Evolutionary conservation across 495 filamentous ascomycete genomes (phyloP), one percentile per base, ranked within the genome.

Genomic region (Penicillium verhagenii): DNA sequence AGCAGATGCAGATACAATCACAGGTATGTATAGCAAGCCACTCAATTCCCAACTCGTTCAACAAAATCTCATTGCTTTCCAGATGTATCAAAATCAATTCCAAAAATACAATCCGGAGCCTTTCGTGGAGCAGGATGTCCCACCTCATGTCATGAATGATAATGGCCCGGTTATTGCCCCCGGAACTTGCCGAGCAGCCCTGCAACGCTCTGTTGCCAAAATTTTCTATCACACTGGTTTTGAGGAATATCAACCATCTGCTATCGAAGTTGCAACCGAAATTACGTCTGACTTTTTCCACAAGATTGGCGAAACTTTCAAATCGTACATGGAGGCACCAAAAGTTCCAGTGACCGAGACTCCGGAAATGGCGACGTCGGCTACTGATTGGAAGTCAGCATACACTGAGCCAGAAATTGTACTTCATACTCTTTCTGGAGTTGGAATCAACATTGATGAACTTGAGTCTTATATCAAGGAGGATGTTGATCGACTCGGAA

Each of bases 71-170:
- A 59, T 29, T 39, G 29, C 53, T 38, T 33, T 50, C 46, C 61
- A 96, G 91, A 91, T 96, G 77, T 98, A 97, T 67, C 86, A 91
- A 63, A 97, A 97, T 63, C 94, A 99, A 67, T 97, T 99, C 59
- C 91, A 92, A 58, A 97, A 97, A 72, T 96, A 97, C 65, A 86
- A 97, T 39, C 91, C 92, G 2, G 89, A 93, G 67, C 90, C 92
- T 6, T 96, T 99, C 56, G 73, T 84, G 4, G 94, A 99, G 67
- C 79, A 80, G 37, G 94, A 99, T 63, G 81, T 90, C 31, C 85
- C 91, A 46, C 81, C 92, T 25, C 86, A 92, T 59, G 92, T 96
- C 25, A 80, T 91, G 49, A 91, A 90, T 31, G 91, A 96, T 47
- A 85, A 90, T 50, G 91, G 95, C 2, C 86, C 94, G 24, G 82